Percentiles rank a stretch among this genome's conserved stretches.
Conservation (phyloP, 2,329 filamentous ascomycete species). For the Xylariaceae sp. region DNA sequence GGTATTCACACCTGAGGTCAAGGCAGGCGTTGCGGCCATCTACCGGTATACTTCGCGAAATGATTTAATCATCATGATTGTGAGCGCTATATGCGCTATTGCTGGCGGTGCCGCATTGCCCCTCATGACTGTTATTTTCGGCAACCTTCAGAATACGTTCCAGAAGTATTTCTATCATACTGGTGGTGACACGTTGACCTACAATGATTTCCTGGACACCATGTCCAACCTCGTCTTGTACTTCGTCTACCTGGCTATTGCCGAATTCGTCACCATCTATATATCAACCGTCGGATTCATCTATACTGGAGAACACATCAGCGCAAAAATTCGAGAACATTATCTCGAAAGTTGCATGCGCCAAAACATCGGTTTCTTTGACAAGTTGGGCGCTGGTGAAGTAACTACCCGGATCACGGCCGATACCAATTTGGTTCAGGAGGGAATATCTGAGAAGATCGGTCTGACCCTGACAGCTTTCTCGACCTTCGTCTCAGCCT, state of each 20-base stretch:
- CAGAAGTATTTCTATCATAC: slow-evolving; percentile 55
- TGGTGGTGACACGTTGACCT: slow-evolving; percentile 33
- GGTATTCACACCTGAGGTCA: slow-evolving; percentile 59
- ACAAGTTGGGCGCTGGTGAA: slow-evolving; percentile 88
- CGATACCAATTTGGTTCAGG: slow-evolving; percentile 89
- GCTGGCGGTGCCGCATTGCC: slow-evolving; percentile 71
- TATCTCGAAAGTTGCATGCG: slow-evolving; percentile 81
- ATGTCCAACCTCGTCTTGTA: slow-evolving; percentile 68
- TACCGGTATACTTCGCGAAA: slow-evolving; percentile 66
- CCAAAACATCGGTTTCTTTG: slow-evolving; percentile 90
- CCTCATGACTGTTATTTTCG: slow-evolving; percentile 79
- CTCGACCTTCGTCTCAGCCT: slow-evolving; percentile 81
- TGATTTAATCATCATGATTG: slow-evolving; percentile 59
- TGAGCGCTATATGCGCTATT: slow-evolving; percentile 62
- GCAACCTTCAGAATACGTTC: slow-evolving; percentile 69
- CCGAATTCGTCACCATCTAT: slow-evolving; percentile 73
- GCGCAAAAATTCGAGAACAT: slow-evolving; percentile 71
- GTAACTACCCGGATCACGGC: slow-evolving; percentile 92
- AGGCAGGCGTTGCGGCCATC: slow-evolving; percentile 60
- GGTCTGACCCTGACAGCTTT: slow-evolving; percentile 70
- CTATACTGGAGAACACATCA: slow-evolving; percentile 76
- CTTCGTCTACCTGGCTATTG: slow-evolving; percentile 81
- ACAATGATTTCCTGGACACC: slow-evolving; percentile 53
- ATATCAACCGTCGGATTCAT: slow-evolving; percentile 85
- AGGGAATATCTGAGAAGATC: slow-evolving; percentile 89